These are phyloP conservation scores for Funneliformis caledonium DNA, from an alignment of 371 early-diverging fungal species.

Conservation along the genomic window DNA sequence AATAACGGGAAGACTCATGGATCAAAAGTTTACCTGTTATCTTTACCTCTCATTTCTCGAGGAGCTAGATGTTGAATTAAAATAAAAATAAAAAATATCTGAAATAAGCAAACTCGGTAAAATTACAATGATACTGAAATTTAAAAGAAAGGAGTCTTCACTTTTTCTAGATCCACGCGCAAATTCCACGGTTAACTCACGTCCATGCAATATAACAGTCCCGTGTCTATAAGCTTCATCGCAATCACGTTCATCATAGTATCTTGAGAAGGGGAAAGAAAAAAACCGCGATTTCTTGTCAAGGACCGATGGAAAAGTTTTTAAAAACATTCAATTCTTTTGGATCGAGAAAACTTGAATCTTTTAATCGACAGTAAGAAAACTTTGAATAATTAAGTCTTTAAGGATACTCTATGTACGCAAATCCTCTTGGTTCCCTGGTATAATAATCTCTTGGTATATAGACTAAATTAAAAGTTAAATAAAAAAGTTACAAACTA, in stretches of 20 bases:
- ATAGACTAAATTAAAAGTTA: conserved; percentile 7
- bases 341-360: conserved; percentile 18
- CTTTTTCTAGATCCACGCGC: conserved; percentile 37
- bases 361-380: not conserved
- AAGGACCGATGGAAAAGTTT: conserved; percentile 33
- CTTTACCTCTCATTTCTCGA: conserved; percentile 35
- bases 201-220: conserved; percentile 14
- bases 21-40: conserved; percentile 19
- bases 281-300: conserved; percentile 38
- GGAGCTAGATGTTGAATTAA: conserved; percentile 20
- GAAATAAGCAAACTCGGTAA: not conserved
- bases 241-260: conserved; percentile 39
- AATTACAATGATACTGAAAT: not conserved
- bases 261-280: conserved; percentile 21
- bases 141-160: not conserved
- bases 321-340: conserved; percentile 18
- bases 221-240: conserved; percentile 33
- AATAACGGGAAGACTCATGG: not conserved
- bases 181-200: conserved; percentile 35
- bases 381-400: not conserved
- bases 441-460: conserved; percentile 38
- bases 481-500: not conserved
- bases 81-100: not conserved
- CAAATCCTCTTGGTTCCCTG: conserved; percentile 37
- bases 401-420: conserved; percentile 40